A percentile compares a stretch with the other conserved stretches of the same genome.
Evolutionary conservation across 2,329 filamentous ascomycete genomes (phyloP).

Genomic region (Chrysosphaeria jannelii): DNA sequence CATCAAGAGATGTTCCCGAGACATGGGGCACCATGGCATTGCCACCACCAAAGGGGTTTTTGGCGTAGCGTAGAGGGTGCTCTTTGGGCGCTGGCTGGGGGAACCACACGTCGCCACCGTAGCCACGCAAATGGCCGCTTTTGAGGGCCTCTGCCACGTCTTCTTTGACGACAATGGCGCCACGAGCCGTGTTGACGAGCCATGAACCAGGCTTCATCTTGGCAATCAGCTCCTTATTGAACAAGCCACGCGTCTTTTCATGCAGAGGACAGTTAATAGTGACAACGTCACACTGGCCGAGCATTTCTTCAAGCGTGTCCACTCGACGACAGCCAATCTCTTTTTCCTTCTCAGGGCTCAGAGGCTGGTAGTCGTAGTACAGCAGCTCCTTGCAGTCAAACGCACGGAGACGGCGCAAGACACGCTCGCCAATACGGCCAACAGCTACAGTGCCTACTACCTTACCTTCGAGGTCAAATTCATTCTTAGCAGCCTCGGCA

Average conservation of each 20-base stretch:
- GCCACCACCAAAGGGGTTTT: slow-evolving; percentile 85
- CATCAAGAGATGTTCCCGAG: slow-evolving; percentile 95
- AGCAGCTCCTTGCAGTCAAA: slow-evolving; percentile 99
- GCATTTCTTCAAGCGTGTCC: slow-evolving; percentile 70
- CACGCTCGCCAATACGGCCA: slow-evolving; percentile 92
- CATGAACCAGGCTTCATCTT: slow-evolving; percentile 99
- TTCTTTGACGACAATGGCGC: slow-evolving; percentile 97
- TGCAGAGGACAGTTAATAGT: slow-evolving; percentile 99
- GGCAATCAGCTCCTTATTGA: slow-evolving; percentile 87
- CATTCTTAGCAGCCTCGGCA: slow-evolving; percentile 85
- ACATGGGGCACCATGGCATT: slow-evolving; percentile 99
- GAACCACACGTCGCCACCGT: slow-evolving; percentile 85
- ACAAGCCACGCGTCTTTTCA: slow-evolving; percentile 85
- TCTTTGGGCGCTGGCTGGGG: slow-evolving; percentile 86
- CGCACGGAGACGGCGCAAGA: slow-evolving; percentile 77
- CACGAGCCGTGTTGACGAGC: slow-evolving; percentile 96
- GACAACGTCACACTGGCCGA: slow-evolving; percentile 82
- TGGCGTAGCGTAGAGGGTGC: slow-evolving; percentile 71
- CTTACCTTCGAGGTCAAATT: slow-evolving; percentile 93
- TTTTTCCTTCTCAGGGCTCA: slow-evolving; percentile 58
- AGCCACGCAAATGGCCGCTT: slow-evolving; percentile 67
- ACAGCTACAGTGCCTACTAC: slow-evolving; percentile 93
- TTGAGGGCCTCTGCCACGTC: slow-evolving; percentile 86
- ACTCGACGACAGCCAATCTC: slow-evolving; percentile 90
- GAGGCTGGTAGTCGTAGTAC: slow-evolving; percentile 98